These are phyloP conservation scores for Serendipita sp. DNA, from an alignment of 768 basidiomycete genomes.

Conservation along the genomic window DNA sequence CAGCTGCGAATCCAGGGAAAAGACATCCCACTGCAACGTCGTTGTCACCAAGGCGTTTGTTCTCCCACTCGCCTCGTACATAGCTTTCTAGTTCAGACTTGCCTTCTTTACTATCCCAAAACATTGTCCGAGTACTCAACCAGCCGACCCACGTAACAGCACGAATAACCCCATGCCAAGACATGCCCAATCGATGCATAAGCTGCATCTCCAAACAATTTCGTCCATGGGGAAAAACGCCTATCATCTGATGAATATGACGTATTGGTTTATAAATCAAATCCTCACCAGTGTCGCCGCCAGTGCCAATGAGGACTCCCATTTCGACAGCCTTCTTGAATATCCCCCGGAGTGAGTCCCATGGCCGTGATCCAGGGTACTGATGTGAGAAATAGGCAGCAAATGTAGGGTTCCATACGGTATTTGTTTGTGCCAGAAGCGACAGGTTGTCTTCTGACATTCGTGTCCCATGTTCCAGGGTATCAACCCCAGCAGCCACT, in stretches of 20 bases:
- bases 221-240: conserved; percentile 42
- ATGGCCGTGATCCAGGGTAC: neutral
- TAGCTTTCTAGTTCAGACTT: conserved; percentile 12
- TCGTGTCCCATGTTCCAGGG: conserved; percentile 39
- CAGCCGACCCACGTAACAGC: conserved; percentile 47
- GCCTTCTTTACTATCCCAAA: conserved; percentile 25
- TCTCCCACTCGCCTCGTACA: conserved; percentile 15
- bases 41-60: conserved; percentile 26
- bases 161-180: conserved; percentile 34
- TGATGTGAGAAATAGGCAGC: conserved; percentile 27
- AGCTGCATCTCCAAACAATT: conserved; percentile 45
- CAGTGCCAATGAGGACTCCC: conserved; percentile 37
- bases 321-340: conserved; percentile 32
- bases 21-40: conserved; percentile 41
- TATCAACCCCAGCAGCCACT: conserved; percentile 24
- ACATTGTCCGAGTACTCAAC: conserved; percentile 33
- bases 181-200: conserved; percentile 41
- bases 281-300: conserved; percentile 37
- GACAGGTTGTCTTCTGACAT: conserved; percentile 11
- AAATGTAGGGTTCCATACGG: conserved; percentile 45
- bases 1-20: conserved; percentile 39
- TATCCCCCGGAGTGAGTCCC: neutral
- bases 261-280: neutral
- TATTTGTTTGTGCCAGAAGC: conserved; percentile 12
- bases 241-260: neutral